Percentiles rank a stretch among this genome's conserved stretches.
phyloP scores from a whole-genome alignment of 2,329 filamentous ascomycete species.

The Exophiala calicioides region DNA sequence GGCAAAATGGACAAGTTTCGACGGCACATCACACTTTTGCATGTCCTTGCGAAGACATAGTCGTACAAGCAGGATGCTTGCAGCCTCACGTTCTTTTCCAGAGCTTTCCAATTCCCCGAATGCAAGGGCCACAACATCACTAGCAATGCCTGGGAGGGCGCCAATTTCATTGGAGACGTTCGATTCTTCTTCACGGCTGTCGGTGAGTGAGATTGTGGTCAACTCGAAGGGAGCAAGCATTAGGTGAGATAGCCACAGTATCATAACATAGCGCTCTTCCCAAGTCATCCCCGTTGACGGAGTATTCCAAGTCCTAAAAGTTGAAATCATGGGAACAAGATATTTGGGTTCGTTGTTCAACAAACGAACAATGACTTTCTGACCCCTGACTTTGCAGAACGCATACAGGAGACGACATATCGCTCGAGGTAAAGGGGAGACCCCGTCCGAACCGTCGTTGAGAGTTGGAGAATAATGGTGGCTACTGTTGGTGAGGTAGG shows the following conservation, averaged over 20 bases:
- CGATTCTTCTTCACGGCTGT: conserved; percentile 2
- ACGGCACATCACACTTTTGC: conserved; percentile 72
- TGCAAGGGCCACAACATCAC: conserved; percentile 69
- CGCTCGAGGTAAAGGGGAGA: conserved; percentile 62
- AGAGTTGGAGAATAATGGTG: conserved; percentile 25
- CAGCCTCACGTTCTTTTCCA: conserved; percentile 86
- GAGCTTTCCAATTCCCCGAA: conserved; percentile 70
- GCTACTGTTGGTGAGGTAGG: conserved; percentile 31
- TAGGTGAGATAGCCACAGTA: conserved; percentile 84
- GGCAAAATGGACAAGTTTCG: conserved; percentile 70
- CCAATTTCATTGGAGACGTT: conserved; percentile 51
- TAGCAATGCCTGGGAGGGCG: conserved; percentile 68
- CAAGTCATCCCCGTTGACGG: conserved; percentile 59
- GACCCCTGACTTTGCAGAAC: conserved; percentile 90
- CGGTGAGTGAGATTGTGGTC: conserved; percentile 69
- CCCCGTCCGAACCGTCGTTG: conserved; percentile 40
- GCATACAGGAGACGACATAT: conserved; percentile 81
- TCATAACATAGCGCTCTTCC: conserved; percentile 84
- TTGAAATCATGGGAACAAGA: conserved; percentile 72
- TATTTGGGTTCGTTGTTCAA: conserved; percentile 86
- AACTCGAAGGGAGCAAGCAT: conserved; percentile 88
- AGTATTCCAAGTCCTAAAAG: conserved; percentile 30
- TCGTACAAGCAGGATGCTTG: conserved; percentile 78
- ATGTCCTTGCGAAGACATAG: conserved; percentile 85
- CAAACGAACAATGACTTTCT: conserved; percentile 89